Conservation (phyloP, 2,329 filamentous ascomycete species). For the Drechslerella coelobrocha region DNA sequence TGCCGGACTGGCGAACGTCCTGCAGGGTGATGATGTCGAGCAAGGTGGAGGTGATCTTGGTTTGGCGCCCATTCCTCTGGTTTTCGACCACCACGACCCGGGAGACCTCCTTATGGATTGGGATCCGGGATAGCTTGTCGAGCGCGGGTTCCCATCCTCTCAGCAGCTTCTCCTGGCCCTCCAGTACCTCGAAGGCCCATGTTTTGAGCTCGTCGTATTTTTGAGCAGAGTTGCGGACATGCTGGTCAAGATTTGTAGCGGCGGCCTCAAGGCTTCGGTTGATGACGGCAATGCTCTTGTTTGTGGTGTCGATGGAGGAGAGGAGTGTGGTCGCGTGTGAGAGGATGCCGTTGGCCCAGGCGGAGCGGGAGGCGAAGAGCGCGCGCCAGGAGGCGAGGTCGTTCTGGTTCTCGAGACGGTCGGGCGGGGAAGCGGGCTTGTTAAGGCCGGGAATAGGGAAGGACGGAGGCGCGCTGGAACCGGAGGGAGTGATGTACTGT, state of each 20-base stretch:
- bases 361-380: constrained; percentile 78
- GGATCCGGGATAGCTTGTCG: constrained; percentile 68
- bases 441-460: constrained; percentile 66
- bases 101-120: constrained; percentile 71
- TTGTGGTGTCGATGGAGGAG: constrained; percentile 67
- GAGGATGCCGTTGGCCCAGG: constrained; percentile 77
- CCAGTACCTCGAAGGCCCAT: constrained; percentile 72
- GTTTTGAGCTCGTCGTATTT: constrained; percentile 74
- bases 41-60: constrained; percentile 57
- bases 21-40: constrained; percentile 28
- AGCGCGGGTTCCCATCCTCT: constrained; percentile 73
- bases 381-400: constrained; percentile 86
- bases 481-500: constrained; percentile 69
- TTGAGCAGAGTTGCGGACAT: constrained; percentile 73
- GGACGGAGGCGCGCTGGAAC: constrained; percentile 63
- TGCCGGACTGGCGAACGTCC: constrained; percentile 64
- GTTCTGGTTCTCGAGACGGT: constrained; percentile 78
- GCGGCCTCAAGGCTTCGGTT: constrained; percentile 82
- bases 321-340: constrained; percentile 73
- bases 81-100: constrained; percentile 70
- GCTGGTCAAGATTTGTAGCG: constrained; percentile 80
- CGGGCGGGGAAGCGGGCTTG: constrained; percentile 71
- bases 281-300: constrained; percentile 77
- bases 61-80: constrained; percentile 75
- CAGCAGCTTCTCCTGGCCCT: constrained; percentile 71